Conservation (phyloP, 192 early-diverging fungal genomes). For the Powellomyces hirtus region DNA sequence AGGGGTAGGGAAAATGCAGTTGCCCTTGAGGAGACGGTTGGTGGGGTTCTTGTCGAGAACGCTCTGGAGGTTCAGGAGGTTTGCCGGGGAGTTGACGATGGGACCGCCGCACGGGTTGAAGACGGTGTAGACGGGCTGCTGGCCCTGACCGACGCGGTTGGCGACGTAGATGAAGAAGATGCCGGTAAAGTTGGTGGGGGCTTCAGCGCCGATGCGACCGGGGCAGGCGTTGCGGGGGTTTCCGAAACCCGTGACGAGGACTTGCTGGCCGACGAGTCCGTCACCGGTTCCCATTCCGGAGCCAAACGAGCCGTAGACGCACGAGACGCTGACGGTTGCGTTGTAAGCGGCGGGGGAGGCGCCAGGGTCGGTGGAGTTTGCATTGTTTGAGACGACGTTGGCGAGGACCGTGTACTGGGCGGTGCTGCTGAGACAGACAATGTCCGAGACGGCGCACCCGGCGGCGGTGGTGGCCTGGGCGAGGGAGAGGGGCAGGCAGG, state of each 20-base stretch:
- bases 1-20: slow-evolving; percentile 2
- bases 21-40: not conserved
- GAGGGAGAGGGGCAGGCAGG: not conserved
- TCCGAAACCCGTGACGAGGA: slow-evolving; percentile 27
- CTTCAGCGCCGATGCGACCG: slow-evolving; percentile 2
- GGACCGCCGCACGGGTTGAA: slow-evolving; percentile 27
- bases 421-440: slow-evolving; percentile 13
- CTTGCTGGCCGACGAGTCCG: not conserved
- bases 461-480: not conserved
- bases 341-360: slow-evolving; percentile 18
- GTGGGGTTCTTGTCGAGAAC: slow-evolving; percentile 3
- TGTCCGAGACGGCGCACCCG: not conserved
- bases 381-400: slow-evolving; percentile 16
- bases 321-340: slow-evolving; percentile 19
- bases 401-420: slow-evolving; percentile 28
- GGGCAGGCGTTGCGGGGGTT: slow-evolving; percentile 5
- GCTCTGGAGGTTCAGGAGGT: slow-evolving; percentile 13
- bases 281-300: not conserved
- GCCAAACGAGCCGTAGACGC: slow-evolving; percentile 20
- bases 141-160: not conserved
- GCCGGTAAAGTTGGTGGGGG: not conserved
- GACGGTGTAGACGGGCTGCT: slow-evolving; percentile 17
- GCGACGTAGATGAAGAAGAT: slow-evolving; percentile 30
- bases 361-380: slow-evolving; percentile 1
- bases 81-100: slow-evolving; percentile 2